phyloP scores from a whole-genome alignment of 2,329 filamentous ascomycete genomes.

The Rutstroemia sp. region DNA sequence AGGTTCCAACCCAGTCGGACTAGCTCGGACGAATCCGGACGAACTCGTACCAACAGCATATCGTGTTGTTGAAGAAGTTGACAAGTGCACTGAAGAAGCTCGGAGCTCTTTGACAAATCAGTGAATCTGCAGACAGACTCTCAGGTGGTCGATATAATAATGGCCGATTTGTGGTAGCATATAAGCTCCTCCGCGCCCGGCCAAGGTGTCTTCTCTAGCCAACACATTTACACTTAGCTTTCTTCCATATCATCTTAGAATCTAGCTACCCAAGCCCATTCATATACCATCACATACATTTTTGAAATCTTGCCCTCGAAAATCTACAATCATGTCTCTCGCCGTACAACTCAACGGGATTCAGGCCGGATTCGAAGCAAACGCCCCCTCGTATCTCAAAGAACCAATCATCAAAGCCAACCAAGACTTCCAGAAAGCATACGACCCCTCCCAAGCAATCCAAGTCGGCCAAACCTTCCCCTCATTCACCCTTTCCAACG shows the following conservation, averaged over 20 bases:
- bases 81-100: too few relatives aligned
- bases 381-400: slow-evolving; percentile 10
- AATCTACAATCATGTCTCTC: slow-evolving; percentile 12
- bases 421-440: slow-evolving; percentile 12
- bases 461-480: slow-evolving; percentile 31
- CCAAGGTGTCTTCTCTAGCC: too few relatives aligned
- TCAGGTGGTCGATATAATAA: too few relatives aligned
- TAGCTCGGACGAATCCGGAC: slow-evolving; percentile 5
- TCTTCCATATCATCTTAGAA: too few relatives aligned
- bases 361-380: slow-evolving; percentile 9
- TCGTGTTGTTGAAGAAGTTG: too few relatives aligned
- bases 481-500: slow-evolving; percentile 31
- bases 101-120: too few relatives aligned
- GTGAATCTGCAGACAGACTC: too few relatives aligned
- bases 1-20: not conserved
- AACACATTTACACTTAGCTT: too few relatives aligned
- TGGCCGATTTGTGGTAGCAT: too few relatives aligned
- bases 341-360: slow-evolving; percentile 11
- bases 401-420: slow-evolving; percentile 13
- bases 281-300: not conserved
- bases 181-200: too few relatives aligned
- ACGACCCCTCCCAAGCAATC: slow-evolving; percentile 21
- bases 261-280: not conserved
- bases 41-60: not conserved
- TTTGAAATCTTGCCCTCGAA: not conserved